A percentile compares a stretch with the other conserved stretches of the same genome.
phyloP scores from a whole-genome alignment of 1,284 basidiomycete genomes.

The Mycena sp. region DNA sequence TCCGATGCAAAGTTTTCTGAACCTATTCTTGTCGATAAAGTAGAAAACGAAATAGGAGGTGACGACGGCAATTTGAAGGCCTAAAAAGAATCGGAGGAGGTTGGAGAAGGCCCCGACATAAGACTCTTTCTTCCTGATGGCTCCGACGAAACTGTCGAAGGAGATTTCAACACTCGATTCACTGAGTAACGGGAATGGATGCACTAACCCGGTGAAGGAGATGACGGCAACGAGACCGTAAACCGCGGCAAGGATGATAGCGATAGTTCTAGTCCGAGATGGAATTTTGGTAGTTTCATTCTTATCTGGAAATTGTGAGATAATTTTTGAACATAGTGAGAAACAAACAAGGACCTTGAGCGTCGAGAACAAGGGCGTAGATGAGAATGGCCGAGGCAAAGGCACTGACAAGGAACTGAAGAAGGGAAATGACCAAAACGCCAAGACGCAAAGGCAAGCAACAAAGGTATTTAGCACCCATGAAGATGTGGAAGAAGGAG shows the following conservation, averaged over 20 bases:
- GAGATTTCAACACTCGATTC: neutral
- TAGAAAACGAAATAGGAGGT: slow-evolving; percentile 36
- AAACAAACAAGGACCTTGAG: slow-evolving; percentile 29
- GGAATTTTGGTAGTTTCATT: slow-evolving; percentile 3
- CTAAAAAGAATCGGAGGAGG: slow-evolving; percentile 10
- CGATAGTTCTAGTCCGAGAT: slow-evolving; percentile 34
- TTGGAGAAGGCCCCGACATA: slow-evolving; percentile 44
- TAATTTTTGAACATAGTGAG: neutral
- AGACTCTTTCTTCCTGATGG: slow-evolving; percentile 46
- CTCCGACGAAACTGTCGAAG: slow-evolving; percentile 46
- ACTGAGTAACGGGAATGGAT: neutral
- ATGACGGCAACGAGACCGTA: slow-evolving; percentile 43
- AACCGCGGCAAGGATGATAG: slow-evolving; percentile 41
- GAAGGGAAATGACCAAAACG: slow-evolving; percentile 47
- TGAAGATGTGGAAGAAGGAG: slow-evolving; percentile 22
- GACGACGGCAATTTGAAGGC: neutral
- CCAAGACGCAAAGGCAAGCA: slow-evolving; percentile 53
- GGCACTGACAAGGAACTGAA: slow-evolving; percentile 46
- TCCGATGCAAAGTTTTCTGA: slow-evolving; percentile 15
- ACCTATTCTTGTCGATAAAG: slow-evolving; percentile 25
- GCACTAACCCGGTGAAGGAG: slow-evolving; percentile 43
- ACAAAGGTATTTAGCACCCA: slow-evolving; percentile 50
- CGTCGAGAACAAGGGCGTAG: slow-evolving; percentile 38
- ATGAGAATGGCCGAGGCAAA: slow-evolving; percentile 41
- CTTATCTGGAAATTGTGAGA: neutral